Evolutionary conservation across 768 basidiomycete species (phyloP).

Genomic region (Mycena alexandri): DNA sequence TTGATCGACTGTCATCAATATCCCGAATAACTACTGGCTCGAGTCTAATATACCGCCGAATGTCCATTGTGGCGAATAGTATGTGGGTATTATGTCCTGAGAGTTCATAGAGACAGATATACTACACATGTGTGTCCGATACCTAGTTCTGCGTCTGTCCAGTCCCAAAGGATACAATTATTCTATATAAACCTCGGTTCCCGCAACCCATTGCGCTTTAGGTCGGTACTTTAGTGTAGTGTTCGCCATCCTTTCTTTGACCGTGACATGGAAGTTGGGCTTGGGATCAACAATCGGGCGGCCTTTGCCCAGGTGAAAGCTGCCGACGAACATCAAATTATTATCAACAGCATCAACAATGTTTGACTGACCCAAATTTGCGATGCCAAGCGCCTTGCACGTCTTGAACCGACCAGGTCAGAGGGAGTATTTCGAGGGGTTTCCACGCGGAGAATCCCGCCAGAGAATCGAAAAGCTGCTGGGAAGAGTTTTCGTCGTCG

Average conservation of each 20-base stretch:
- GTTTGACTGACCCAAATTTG: constrained; percentile 63
- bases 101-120: too few relatives aligned
- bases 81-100: too few relatives aligned
- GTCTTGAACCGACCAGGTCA: constrained; percentile 69
- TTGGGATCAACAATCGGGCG: constrained; percentile 58
- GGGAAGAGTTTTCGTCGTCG: constrained; percentile 56
- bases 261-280: constrained; percentile 75
- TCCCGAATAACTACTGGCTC: too few relatives aligned
- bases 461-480: constrained; percentile 68
- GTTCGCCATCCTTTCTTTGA: constrained; percentile 68
- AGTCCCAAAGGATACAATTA: constrained; percentile 21
- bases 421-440: constrained; percentile 78
- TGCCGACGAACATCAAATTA: constrained; percentile 38
- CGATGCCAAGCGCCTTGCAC: constrained; percentile 64
- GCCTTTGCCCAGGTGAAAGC: constrained; percentile 70
- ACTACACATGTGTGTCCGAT: too few relatives aligned
- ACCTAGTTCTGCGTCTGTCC: not conserved
- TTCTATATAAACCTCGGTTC: constrained; percentile 62
- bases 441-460: constrained; percentile 66
- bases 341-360: not conserved
- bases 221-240: constrained; percentile 67
- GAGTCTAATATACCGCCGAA: too few relatives aligned
- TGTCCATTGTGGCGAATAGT: too few relatives aligned
- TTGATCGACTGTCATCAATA: too few relatives aligned
- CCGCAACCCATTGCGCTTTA: constrained; percentile 61